These are phyloP conservation scores for Usnea hakonensis DNA, from an alignment of 495 filamentous ascomycete genomes.

Conservation along the genomic window DNA sequence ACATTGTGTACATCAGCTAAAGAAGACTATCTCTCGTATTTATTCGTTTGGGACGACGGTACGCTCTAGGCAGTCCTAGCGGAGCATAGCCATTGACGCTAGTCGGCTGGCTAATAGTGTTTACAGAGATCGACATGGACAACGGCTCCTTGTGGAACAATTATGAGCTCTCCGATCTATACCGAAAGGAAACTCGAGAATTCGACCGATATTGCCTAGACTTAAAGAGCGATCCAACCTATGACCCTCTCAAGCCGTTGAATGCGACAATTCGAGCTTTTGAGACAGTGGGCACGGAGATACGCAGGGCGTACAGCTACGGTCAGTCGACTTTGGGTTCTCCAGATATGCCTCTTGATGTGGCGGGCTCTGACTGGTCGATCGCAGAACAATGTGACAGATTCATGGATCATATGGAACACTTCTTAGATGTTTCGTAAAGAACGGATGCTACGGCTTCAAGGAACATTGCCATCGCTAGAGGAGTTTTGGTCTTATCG, in stretches of 20 bases:
- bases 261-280: not conserved
- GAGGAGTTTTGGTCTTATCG: slow-evolving; percentile 12
- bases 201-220: not conserved
- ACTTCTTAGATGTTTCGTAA: not conserved
- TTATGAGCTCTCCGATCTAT: not conserved
- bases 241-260: not conserved
- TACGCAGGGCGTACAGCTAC: not conserved
- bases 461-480: not conserved
- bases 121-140: slow-evolving; percentile 4
- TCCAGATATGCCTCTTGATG: not conserved
- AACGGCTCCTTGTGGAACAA: not conserved
- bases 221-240: not conserved
- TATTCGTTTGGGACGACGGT: slow-evolving; percentile 15
- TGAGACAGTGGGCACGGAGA: not conserved
- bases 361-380: not conserved
- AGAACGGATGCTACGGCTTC: not conserved
- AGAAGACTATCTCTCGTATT: not conserved
- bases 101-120: too few relatives aligned
- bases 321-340: not conserved
- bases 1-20: not conserved
- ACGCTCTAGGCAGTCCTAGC: not conserved
- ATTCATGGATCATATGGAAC: not conserved
- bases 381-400: slow-evolving; percentile 4
- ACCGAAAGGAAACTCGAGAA: not conserved
- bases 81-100: not conserved